Base-by-base conservation (phyloP, 768 basidiomycete genomes). In the Dacryopinax primogenitus region DNA sequence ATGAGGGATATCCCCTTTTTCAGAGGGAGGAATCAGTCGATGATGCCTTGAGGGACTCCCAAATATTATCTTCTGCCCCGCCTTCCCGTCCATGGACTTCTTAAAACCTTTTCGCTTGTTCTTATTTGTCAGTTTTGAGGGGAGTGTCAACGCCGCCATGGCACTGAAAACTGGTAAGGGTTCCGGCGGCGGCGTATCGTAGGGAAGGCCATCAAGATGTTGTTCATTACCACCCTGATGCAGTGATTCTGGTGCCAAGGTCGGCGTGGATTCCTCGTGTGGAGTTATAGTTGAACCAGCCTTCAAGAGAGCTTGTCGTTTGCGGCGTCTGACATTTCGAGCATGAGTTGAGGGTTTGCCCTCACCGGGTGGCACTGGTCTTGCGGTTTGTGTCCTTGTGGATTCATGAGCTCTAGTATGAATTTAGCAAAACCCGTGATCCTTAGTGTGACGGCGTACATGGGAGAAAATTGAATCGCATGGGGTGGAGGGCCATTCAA, bases 21-120 rank as follows among this genome's bases (percentile, higher is more conserved):
- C 81, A 2, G 87, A 88, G 0, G 87, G 87, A 1, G 86, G 84
- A 33, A 87, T 68, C 12, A 87, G 73, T 0, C 76, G 78, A 6
- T 78, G 74, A 3, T 66, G 67, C 1, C 62, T 64, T 36, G 26
- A 51, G 39, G 30, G 67, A 23, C 33, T 68, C 63, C 71, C 71
- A 67, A 87, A 87, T 18, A 83, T 74, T 65, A 87, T 85, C 73
- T 83, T 87, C 37, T 75, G 71, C 34, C 73, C 79, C 68, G 73
- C 78, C 62, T 63, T 78, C 71, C 37, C 74, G 61, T 74, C 68
- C 73, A 85, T 78, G 6, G 81, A 75, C 62, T 81, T 76, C 69
- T 80, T 84, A 74, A 86, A 88, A 21, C 83, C 84, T 65, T 82
- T 85, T 47, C 81, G 82, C 73, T 89, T 90, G 73, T 88, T 89